Evolutionary conservation across 805 yeast genomes (phyloP), one percentile per base, ranked within the genome.

Genomic region (Lipomyces yamanashiensis): DNA sequence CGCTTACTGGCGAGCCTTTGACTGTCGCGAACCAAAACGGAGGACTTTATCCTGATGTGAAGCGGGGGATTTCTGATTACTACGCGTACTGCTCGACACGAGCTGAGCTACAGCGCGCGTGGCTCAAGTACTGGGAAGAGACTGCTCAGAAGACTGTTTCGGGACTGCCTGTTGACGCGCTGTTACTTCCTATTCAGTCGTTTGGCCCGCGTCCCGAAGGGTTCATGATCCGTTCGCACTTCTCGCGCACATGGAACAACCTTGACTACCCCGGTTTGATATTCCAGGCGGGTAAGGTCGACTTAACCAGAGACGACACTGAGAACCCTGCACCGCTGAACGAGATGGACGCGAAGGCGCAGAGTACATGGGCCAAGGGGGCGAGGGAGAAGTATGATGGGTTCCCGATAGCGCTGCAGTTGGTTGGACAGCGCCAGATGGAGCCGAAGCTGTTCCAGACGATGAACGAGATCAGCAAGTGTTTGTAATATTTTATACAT

Each of bases 381-480:
- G 64, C 56, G n/a, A 59, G 67, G 7, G 34, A 56, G 23, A 36
- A 65, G 12, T 48, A 53, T n/a, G 65, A 49, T 7, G 70, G 61
- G 10, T 67, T 58, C 40, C 69, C 69, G 8, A 52, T 67, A 17
- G 70, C 64, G 8, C 58, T 67, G 37, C 69, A 64, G 50, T 44
- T 67, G 4, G 66, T 67, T 5, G 70, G 70, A 17, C 70, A 67
- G 55, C 58, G 69, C 23, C 69, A 65, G 61, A 64, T 65, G 69
- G 70, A 67, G 65, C 69, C 70, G 8, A 62, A 64, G 54, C 59
- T 67, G 40, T 67, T 67, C 57, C 69, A 67, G 58, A 62, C 67
- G 13, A 58, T 60, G 62, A 41, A 52, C 39, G 62, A 36, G 37
- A 54, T 67, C n/a, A 44, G 54, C 15, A 54, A 55, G 23, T 52